A percentile compares a stretch with the other conserved stretches of the same genome.
phyloP scores from a whole-genome alignment of 2,329 filamentous ascomycete genomes.

The Venturia effusa region DNA sequence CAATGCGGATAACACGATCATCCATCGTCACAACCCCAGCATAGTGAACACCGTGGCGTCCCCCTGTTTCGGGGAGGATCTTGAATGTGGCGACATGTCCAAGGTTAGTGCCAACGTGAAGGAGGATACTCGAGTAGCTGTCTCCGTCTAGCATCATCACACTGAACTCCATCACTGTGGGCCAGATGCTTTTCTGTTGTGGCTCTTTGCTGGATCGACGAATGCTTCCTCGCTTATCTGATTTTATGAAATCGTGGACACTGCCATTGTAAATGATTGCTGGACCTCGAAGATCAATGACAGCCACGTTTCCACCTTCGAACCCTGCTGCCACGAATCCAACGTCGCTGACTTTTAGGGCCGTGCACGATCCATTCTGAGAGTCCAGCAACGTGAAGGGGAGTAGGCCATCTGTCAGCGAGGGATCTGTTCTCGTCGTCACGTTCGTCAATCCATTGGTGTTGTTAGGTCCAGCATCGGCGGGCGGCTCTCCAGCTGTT shows the following conservation, averaged over 20 bases:
- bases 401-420: constrained; percentile 67
- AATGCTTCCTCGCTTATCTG: constrained; percentile 68
- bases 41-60: constrained; percentile 61
- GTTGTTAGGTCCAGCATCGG: constrained; percentile 37
- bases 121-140: constrained; percentile 84
- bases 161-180: constrained; percentile 77
- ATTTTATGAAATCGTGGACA: constrained; percentile 61
- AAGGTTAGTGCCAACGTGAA: constrained; percentile 79
- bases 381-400: constrained; percentile 75
- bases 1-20: constrained; percentile 61
- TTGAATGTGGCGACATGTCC: constrained; percentile 87
- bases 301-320: constrained; percentile 65
- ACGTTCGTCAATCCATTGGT: constrained; percentile 57
- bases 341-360: constrained; percentile 76
- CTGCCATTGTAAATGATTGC: constrained; percentile 68
- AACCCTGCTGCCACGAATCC: constrained; percentile 86
- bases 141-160: constrained; percentile 87
- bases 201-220: constrained; percentile 36
- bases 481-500: constrained; percentile 53
- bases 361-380: constrained; percentile 70
- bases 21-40: constrained; percentile 59
- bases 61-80: constrained; percentile 60
- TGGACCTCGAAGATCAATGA: constrained; percentile 83
- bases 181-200: constrained; percentile 52
- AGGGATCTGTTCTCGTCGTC: constrained; percentile 57